These are phyloP conservation scores for Schizopora paradoxa DNA, from an alignment of 1,284 basidiomycete species.

Conservation along the genomic window DNA sequence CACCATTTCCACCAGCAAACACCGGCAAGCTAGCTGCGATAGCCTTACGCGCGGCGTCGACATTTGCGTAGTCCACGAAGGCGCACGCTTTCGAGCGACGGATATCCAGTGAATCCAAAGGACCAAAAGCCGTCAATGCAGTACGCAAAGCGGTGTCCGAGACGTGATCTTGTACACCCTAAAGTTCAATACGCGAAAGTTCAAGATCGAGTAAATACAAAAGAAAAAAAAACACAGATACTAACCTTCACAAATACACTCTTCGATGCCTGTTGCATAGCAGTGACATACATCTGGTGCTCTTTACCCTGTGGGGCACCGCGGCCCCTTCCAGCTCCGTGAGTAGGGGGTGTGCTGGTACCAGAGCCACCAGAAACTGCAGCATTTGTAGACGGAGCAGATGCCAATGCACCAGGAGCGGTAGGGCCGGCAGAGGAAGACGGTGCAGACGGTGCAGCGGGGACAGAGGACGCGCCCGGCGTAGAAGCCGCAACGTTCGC, in stretches of 20 bases:
- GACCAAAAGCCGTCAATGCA: conserved; percentile 70
- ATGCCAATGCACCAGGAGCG: conserved; percentile 15
- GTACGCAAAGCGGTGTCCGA: conserved; percentile 53
- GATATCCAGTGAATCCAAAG: conserved; percentile 85
- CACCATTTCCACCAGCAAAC: conserved; percentile 78
- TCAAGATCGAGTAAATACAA: conserved; percentile 5
- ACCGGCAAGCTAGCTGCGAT: conserved; percentile 68
- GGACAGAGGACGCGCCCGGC: conserved; percentile 35
- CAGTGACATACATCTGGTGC: conserved; percentile 51
- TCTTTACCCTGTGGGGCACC: conserved; percentile 25
- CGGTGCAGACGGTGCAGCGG: conserved; percentile 47
- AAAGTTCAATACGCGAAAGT: conserved; percentile 11
- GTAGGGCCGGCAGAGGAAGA: conserved; percentile 29
- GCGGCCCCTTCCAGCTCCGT: conserved; percentile 20
- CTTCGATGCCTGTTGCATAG: conserved; percentile 56
- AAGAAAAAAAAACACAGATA: conserved; percentile 12
- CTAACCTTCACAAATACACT: conserved; percentile 87
- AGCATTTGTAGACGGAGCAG: too few species aligned
- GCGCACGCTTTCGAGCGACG: conserved; percentile 88
- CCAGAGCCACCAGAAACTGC: conserved; percentile 22
- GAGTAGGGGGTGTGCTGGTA: conserved; percentile 22
- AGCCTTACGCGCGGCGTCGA: conserved; percentile 82
- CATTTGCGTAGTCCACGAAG: conserved; percentile 82
- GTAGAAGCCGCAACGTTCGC: conserved; percentile 55
- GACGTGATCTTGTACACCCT: conserved; percentile 76